Conservation (phyloP, 345 rosid genomes). For the Rhodamnia rubescens region DNA sequence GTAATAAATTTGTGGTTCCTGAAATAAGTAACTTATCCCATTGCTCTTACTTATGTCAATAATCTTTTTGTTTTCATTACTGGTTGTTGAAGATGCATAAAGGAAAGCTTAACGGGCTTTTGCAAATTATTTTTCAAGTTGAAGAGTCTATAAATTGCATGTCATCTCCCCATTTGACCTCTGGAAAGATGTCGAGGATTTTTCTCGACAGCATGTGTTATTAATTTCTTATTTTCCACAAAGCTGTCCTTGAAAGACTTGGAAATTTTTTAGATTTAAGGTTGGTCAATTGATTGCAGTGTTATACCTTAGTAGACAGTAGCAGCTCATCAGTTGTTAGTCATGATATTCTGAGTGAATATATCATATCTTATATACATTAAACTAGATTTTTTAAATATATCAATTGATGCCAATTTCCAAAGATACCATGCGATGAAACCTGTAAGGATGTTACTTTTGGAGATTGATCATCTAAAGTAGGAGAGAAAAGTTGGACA, state of each 20-base stretch:
- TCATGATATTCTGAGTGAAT: not conserved
- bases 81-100: not conserved
- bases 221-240: not conserved
- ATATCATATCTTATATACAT: not conserved
- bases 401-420: not conserved
- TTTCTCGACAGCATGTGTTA: not conserved
- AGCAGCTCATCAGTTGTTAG: not conserved
- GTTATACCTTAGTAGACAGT: not conserved
- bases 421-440: not conserved
- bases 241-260: not conserved
- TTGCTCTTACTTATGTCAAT: not conserved
- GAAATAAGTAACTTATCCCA: not conserved
- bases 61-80: not conserved
- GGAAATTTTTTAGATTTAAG: not conserved
- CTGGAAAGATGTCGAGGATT: not conserved
- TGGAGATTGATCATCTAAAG: not conserved
- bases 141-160: not conserved
- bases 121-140: not conserved
- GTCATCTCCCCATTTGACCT: not conserved
- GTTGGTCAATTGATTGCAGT: not conserved
- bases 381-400: not conserved
- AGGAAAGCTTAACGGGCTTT: not conserved
- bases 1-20: not conserved
- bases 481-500: not conserved
- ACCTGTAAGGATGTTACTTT: not conserved